Conservation (phyloP, 2,329 filamentous ascomycete genomes). For the Elsinoe fawcettii region DNA sequence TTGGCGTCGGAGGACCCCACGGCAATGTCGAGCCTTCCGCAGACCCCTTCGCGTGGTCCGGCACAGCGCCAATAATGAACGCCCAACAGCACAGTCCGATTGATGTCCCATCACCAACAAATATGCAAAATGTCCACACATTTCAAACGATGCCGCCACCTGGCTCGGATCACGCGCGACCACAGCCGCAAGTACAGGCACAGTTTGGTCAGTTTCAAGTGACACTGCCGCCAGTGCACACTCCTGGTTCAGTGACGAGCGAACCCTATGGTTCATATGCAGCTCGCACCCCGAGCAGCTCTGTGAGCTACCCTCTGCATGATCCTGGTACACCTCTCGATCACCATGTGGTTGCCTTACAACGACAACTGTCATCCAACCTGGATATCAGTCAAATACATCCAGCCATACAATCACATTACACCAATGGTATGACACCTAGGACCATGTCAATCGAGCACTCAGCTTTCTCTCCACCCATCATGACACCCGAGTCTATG, state of each 20-base stretch:
- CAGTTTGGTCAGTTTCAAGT: slow-evolving; percentile 15
- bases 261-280: background rate
- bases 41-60: slow-evolving; percentile 12
- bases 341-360: background rate
- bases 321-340: slow-evolving; percentile 7
- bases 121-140: background rate
- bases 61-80: background rate
- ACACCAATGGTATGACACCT: background rate
- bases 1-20: slow-evolving; percentile 14
- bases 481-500: slow-evolving; percentile 9
- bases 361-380: slow-evolving; percentile 7
- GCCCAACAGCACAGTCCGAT: background rate
- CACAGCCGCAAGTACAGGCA: background rate
- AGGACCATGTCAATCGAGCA: background rate
- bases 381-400: slow-evolving; percentile 6
- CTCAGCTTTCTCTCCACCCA: background rate
- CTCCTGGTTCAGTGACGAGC: background rate
- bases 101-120: background rate
- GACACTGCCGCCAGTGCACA: background rate
- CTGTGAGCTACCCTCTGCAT: background rate
- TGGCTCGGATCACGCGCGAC: background rate
- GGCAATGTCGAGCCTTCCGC: background rate
- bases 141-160: background rate
- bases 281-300: background rate
- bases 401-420: background rate